Percentiles rank a stretch among this genome's conserved stretches.
Evolutionary conservation across 768 basidiomycete species (phyloP).

Genomic region (Phlegmacium glaucopus): DNA sequence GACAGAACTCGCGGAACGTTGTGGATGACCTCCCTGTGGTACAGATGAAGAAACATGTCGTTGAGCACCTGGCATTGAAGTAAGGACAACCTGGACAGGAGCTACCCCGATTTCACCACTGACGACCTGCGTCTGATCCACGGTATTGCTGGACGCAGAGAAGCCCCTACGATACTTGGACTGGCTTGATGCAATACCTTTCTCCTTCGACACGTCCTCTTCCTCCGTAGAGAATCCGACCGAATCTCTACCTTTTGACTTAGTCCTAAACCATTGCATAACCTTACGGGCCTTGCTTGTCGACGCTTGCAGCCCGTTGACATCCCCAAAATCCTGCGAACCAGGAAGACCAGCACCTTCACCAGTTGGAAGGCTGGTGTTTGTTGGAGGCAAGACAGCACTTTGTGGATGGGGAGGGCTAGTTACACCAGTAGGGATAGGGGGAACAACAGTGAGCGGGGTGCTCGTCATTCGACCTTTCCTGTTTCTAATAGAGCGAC

Average conservation of each 20-base stretch:
- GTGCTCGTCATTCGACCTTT: conserved; percentile 33
- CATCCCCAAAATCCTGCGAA: conserved; percentile 25
- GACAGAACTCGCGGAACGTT: conserved; percentile 41
- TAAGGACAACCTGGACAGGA: conserved; percentile 39
- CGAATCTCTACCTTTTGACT: conserved; percentile 51
- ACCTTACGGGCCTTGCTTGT: conserved; percentile 91
- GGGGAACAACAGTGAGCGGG: conserved; percentile 14
- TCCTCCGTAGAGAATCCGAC: conserved; percentile 25
- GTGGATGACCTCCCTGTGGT: conserved; percentile 26
- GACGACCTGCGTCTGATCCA: conserved; percentile 24
- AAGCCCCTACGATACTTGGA: conserved; percentile 26
- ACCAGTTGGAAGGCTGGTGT: conserved; percentile 5
- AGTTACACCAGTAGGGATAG: too few relatives aligned
- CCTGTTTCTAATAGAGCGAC: conserved; percentile 47
- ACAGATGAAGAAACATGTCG: conserved; percentile 20
- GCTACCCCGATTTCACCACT: conserved; percentile 13
- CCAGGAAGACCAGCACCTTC: conserved; percentile 16
- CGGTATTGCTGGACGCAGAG: conserved; percentile 29
- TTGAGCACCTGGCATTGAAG: conserved; percentile 26
- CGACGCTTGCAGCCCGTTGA: conserved; percentile 53
- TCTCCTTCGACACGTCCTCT: conserved; percentile 15
- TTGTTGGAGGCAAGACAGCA: conserved; percentile 11
- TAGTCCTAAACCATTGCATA: conserved; percentile 96
- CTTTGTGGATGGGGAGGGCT: conserved; percentile 10
- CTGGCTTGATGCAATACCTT: conserved; percentile 25